Evolutionary conservation across 768 basidiomycete genomes (phyloP), one percentile per base, ranked within the genome.

Genomic region (Mycena amicta): DNA sequence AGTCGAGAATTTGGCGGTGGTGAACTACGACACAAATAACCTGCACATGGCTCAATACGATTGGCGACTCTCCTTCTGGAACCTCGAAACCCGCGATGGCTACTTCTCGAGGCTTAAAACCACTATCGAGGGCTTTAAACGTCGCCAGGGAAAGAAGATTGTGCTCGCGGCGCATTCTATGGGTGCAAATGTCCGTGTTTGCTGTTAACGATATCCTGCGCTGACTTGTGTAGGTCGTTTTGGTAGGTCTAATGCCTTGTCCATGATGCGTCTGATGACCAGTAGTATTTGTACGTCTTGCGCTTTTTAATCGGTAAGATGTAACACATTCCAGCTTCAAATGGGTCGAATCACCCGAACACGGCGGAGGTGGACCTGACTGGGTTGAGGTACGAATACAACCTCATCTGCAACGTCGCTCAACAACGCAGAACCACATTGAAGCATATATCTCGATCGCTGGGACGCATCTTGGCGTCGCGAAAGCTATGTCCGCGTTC

Each of bases 401-500:
- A 12, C 50, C 39, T 45, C 23, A 51, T 50, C 26, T n/a, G 43
- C 23, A 50, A 45, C 58, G 37, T 56, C 18, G 57, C 49, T 59
- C 16, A 58, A 25, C 13, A 22, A 16, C 55, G 4, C 47, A 92
- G 89, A 82, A 89, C 56, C 88, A 99, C 71, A 83, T 99, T 49
- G 92, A 94, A 70, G 83, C 90, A 0, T 89, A 90, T 67, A 81
- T 95, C 27, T 85, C 89, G 56, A 84, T 98, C 55, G 93, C 86
- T 2, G 95, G 95, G 0, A 91, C 95, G 3, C 86, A 95, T 73
- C 75, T 95, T 59, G 90, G 90, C 28, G 90, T 92, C 50, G 92
- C 92, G 1, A 99, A 98, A 76, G 91, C 95, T 0, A 95, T 98
- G 92, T 74, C 95, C 0, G 95, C 97, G 0, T 93, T 98, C 70